Evolutionary conservation across 441 rosid species (phyloP), one percentile per base, ranked within the genome.

Genomic region (Cnidoscolus chayamansa): DNA sequence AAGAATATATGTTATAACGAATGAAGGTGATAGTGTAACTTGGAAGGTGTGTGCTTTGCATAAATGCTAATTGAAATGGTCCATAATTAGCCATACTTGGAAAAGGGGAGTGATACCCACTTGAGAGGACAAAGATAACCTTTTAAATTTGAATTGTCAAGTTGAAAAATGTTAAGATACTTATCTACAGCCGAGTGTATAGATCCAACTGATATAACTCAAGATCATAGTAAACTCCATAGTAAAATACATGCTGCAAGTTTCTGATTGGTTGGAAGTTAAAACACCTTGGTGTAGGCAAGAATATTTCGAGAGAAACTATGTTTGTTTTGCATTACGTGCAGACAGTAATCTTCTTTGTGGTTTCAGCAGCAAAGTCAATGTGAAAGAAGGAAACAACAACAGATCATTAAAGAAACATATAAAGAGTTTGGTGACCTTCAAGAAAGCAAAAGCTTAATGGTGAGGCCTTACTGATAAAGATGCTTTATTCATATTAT

Each of bases 401-500:
- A 53, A 65, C 61, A 20, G 67, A 65, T 48, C 31, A 45, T 13
- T 50, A 47, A 55, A 72, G 61, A 65, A 40, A 15, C 72, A 67
- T 66, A 19, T 65, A 74, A 73, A 79, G 72, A 67, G 61, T 1
- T 3, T 75, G 56, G 77, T 35, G 65, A 70, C 75, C 47, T 69
- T 72, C 62, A 65, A 62, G 65, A 75, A 76, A 74, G 76, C 37
- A 54, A 70, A 78, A 57, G 77, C 43, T 68, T 67, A 69, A 71
- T 70, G 63, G 74, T 57, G 75, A 67, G 80, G 63, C 71, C 81
- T 83, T 77, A 57, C 71, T 37, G 64, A 60, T 35, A 77, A 82
- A 82, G 86, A 68, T 76, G 82, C 84, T 84, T 84, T 75, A 61
- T 73, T 70, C 53, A 49, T 25, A 25, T 74, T 67, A 80, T 79